Conservation (phyloP, 331 rosid genomes). For the Rosa hybrid region DNA sequence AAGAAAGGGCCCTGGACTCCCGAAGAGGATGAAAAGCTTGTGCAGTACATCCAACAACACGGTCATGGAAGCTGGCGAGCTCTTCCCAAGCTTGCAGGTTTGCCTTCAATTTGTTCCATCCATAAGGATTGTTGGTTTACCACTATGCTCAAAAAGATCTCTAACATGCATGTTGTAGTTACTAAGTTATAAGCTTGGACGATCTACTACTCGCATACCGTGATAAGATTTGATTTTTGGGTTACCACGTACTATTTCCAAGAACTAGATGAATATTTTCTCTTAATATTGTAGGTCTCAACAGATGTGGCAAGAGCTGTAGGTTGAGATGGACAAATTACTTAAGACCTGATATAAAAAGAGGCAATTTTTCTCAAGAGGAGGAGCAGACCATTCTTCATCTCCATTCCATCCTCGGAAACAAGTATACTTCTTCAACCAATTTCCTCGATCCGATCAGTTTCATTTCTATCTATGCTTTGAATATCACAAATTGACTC, state of each 20-base stretch:
- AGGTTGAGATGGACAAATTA: constrained; percentile 86
- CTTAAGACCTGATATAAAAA: constrained; percentile 80
- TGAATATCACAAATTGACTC: not conserved
- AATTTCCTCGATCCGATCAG: not conserved
- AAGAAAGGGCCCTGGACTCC: constrained; percentile 96
- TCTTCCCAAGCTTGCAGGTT: constrained; percentile 85
- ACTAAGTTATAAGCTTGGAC: not conserved
- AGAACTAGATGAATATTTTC: not conserved
- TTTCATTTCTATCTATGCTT: not conserved
- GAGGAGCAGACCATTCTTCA: constrained; percentile 81
- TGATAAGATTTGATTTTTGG: too few species aligned
- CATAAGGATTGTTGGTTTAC: not conserved
- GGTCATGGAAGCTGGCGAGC: constrained; percentile 95
- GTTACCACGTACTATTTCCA: too few species aligned
- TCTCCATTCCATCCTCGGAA: constrained; percentile 88
- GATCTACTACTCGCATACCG: too few species aligned
- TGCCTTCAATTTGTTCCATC: not conserved
- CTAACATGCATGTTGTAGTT: not conserved
- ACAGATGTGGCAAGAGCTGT: constrained; percentile 89
- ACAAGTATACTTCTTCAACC: constrained; percentile 49
- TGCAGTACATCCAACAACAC: constrained; percentile 66
- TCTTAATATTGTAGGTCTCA: constrained; percentile 50
- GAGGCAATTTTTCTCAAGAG: constrained; percentile 81
- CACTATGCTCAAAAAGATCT: not conserved
- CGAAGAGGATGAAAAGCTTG: constrained; percentile 82